These are phyloP conservation scores for Prasinococcaceae sp. DNA, from an alignment of 139 green algal species.

Conservation along the genomic window DNA sequence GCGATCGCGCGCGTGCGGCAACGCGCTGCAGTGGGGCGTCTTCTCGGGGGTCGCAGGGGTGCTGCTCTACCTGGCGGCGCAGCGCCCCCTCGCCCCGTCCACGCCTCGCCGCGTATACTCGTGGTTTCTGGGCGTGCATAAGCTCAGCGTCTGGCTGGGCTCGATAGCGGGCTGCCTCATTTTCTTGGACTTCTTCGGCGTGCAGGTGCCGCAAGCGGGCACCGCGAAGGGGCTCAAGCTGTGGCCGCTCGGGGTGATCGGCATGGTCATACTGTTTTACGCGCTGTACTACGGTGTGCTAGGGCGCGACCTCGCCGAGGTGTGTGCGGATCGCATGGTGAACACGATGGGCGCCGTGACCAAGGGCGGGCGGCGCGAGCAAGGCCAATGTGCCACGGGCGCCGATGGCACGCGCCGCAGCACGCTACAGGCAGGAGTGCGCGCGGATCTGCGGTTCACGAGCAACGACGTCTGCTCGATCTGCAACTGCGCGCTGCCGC, in stretches of 20 bases:
- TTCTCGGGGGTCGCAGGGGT: too few species aligned
- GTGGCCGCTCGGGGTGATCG: neutral
- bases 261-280: neutral
- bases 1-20: too few species aligned
- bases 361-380: too few species aligned
- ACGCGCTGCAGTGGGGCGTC: too few species aligned
- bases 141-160: neutral
- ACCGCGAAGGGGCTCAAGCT: neutral
- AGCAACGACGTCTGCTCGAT: neutral
- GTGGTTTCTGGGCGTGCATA: conserved; percentile 1
- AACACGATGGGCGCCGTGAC: neutral
- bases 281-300: conserved; percentile 11
- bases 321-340: conserved; percentile 9
- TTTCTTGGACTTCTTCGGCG: conserved; percentile 4
- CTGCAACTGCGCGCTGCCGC: neutral
- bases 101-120: neutral
- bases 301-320: conserved; percentile 1
- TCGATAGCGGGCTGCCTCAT: conserved; percentile 5
- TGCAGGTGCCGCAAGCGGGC: neutral
- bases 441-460: neutral
- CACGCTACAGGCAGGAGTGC: too few species aligned
- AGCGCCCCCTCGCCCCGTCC: neutral
- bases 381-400: too few species aligned
- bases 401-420: too few species aligned
- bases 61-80: too few species aligned